Base-by-base conservation (phyloP, 805 yeast species). In the Saccharomycopsis oosterbeekiorum region DNA sequence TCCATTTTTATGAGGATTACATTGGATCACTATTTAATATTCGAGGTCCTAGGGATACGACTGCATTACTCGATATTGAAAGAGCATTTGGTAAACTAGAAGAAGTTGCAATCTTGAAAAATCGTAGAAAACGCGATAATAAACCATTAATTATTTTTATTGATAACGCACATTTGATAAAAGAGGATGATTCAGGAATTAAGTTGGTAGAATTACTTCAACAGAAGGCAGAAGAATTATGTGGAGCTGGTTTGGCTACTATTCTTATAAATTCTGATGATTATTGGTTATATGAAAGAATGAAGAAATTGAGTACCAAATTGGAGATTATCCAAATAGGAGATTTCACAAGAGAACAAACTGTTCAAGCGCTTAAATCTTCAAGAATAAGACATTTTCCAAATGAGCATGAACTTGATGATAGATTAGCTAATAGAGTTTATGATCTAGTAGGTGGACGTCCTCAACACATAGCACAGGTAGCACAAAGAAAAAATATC, bases 11-110 rank as follows among this genome's bases (percentile, higher is more conserved):
- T 65, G 96, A 89, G 68, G 96, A 89, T 71, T 89, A 89, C 70
- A 83, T 89, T 60, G 96, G 96, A 0, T 83, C 92, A 0, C 74
- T 89, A 60, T 89, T 89, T 66, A 84, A 90, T 15, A 86, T 89
- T 57, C 74, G 89, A 36, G 96, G 96, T 0, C 96, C 96, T 12
- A 77, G 96, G 62, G 96, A 89, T 65, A 86, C 94, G 4, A 87
- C 92, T 0, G 93, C 94, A 0, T 71, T 88, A 56, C 73, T 88
- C 47, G 96, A 88, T 68, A 88, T 89, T 54, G 96, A 89, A 70
- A 75, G 96, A 56, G 96, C 94, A 0, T 86, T 89, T 71, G 80
- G 83, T 63, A 86, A 85, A 65, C 73, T 89, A 10, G 96, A 89
- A 68, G 83, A 83, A 66, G 85, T 88, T 29, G 91, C 96, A 0